These are phyloP conservation scores for Trichocomaceae sp. DNA, from an alignment of 2,329 filamentous ascomycete species.

Conservation along the genomic window DNA sequence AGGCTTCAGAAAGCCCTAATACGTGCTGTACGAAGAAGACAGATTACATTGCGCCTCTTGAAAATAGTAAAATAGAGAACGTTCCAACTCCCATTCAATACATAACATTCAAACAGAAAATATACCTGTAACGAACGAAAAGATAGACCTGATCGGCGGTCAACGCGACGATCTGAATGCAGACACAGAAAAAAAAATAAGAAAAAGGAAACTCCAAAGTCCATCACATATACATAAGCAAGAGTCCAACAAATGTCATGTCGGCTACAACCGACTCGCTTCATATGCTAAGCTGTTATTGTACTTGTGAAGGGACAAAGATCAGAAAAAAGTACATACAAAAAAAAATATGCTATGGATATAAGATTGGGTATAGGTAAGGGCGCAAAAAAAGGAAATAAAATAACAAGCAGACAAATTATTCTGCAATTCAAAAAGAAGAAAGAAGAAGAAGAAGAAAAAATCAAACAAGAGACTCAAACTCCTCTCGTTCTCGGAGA, in stretches of 20 bases:
- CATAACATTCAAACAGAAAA: background rate
- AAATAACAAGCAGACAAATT: constrained; percentile 13
- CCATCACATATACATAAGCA: constrained; percentile 2
- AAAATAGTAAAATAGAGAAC: background rate
- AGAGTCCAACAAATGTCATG: background rate
- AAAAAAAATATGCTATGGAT: background rate
- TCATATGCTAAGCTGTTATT: constrained; percentile 1
- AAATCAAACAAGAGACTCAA: constrained; percentile 49
- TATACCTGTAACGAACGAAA: background rate
- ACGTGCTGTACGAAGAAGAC: too few relatives aligned
- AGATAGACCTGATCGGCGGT: background rate
- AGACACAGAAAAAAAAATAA: background rate
- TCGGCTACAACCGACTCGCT: background rate
- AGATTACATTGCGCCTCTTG: background rate
- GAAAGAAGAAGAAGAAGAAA: too few relatives aligned
- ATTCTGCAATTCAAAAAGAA: constrained; percentile 21
- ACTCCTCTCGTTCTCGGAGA: constrained; percentile 63
- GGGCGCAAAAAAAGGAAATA: constrained; percentile 10
- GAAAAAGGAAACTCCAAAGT: background rate
- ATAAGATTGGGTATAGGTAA: constrained; percentile 14
- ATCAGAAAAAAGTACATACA: background rate
- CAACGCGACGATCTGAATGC: constrained; percentile 4
- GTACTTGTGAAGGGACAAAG: background rate
- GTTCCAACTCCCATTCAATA: background rate
- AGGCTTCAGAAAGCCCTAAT: too few relatives aligned